Base-by-base conservation (phyloP, 73 alveolate genomes). In the Durusdinium trenchii region DNA sequence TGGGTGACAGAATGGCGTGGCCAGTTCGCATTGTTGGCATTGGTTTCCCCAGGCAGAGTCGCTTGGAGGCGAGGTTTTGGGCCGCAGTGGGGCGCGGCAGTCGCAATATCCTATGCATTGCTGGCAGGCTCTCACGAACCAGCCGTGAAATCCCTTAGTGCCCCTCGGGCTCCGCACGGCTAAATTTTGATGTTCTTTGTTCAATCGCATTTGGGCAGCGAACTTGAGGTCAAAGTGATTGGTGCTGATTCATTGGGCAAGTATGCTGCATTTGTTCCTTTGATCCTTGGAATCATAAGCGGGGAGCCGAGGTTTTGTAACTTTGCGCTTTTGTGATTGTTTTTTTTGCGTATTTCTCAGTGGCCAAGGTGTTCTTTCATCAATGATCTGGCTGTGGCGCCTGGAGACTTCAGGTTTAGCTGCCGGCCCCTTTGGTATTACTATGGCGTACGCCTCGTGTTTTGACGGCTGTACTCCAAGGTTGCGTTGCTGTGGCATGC, bases 391-490 rank as follows among this genome's bases (percentile, higher is more conserved):
- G 91, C 71, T 81, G 3, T 81, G 91, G 91, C 91, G 91, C 51
- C 32, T 81, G 91, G 91, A 81, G 91, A 81, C 91, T 81, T 81
- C 91, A 81, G 91, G 91, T 23, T 4, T 81, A n/a, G 91, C 91
- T 20, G 91, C 32, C 50, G 47, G 91, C 45, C 35, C 71, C 71
- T 81, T 30, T 40, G 60, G 45, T 43, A 43, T 7, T 35, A 32
- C 38, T 23, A 62, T 40, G 32, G 76, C 76, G 30, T 2, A 60
- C 0, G n/a, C 73, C 30, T 60, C 30, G 18, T 60, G 73, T 23
- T 60, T 60, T 60, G 1, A 60, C 73, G 1, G 23, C 32, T 57
- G 69, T 32, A 60, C 30, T 42, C 1, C 35, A 18, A 84, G 94
- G 94, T 84, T 47, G 94, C 94, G 38, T n/a, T 84, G 54, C 94